These are phyloP conservation scores for Botrytis paeoniae DNA, from an alignment of 2,329 filamentous ascomycete genomes.

Conservation along the genomic window DNA sequence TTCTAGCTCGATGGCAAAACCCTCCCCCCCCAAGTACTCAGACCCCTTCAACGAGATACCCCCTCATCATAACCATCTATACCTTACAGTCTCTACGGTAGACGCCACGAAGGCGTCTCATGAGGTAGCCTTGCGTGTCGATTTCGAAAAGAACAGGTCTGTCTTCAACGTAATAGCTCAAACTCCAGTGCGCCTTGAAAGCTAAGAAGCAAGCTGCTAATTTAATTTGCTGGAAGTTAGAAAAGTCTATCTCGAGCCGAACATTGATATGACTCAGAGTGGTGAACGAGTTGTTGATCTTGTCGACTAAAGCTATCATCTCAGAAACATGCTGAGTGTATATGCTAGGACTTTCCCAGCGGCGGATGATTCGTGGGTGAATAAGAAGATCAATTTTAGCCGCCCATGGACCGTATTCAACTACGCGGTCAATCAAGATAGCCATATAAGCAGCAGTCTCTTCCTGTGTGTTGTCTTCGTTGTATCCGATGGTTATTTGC, in stretches of 20 bases:
- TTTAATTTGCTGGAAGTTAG: constrained; percentile 5
- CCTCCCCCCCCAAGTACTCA: no score
- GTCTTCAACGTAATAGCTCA: not conserved
- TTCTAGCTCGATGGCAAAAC: not conserved
- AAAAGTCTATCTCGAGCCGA: not conserved
- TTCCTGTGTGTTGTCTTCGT: not conserved
- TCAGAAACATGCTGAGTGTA: not conserved
- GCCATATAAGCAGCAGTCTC: constrained; percentile 4
- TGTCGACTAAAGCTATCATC: not conserved
- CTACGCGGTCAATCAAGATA: not conserved
- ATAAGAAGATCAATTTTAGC: not conserved
- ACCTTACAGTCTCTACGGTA: not conserved
- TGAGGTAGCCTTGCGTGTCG: not conserved
- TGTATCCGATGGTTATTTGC: constrained; percentile 2
- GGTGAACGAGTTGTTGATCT: not conserved
- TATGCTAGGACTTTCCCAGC: not conserved
- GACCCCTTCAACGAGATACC: no score
- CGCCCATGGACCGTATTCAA: not conserved
- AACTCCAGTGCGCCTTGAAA: not conserved
- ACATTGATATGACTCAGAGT: not conserved
- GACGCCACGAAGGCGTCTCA: not conserved
- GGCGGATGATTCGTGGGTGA: not conserved
- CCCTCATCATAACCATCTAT: not conserved
- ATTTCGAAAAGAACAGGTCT: not conserved
- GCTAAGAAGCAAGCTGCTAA: not conserved